Evolutionary conservation across 305 asterid genomes (phyloP).

Genomic region (Fraxinus latifolia): DNA sequence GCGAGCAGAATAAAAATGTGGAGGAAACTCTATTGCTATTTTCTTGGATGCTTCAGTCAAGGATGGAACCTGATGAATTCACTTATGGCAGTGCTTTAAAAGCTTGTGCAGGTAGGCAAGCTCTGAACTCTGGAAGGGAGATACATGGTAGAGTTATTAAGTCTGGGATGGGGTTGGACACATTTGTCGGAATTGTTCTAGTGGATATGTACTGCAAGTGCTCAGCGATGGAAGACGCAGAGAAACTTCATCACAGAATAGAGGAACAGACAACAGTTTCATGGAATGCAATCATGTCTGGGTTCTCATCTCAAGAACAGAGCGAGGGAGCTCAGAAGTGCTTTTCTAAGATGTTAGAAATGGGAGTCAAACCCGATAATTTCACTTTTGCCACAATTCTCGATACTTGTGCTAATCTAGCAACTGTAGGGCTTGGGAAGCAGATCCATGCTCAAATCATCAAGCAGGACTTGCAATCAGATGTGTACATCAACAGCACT

Average conservation of each 20-base stretch:
- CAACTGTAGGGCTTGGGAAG: conserved; percentile 72
- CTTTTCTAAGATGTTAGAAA: conserved; percentile 63
- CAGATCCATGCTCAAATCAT: conserved; percentile 83
- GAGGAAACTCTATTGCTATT: conserved; percentile 49
- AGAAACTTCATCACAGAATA: conserved; percentile 63
- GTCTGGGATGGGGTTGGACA: conserved; percentile 66
- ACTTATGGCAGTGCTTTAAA: conserved; percentile 82
- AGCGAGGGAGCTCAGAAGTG: conserved; percentile 71
- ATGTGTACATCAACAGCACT: conserved; percentile 70
- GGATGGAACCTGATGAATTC: conserved; percentile 82
- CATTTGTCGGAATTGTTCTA: conserved; percentile 76
- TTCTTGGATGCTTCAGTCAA: conserved; percentile 52
- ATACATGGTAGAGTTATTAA: conserved; percentile 67
- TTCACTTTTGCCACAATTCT: conserved; percentile 85
- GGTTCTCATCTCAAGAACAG: conserved; percentile 61
- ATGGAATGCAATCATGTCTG: conserved; percentile 89
- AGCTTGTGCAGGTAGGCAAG: conserved; percentile 77
- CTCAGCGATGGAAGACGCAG: conserved; percentile 71
- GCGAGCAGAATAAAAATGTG: conserved; percentile 66
- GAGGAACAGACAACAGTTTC: conserved; percentile 56
- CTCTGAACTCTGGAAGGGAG: conserved; percentile 54
- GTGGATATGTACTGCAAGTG: conserved; percentile 91
- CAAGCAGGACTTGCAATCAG: conserved; percentile 73
- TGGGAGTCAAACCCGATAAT: conserved; percentile 65
- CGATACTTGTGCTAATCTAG: conserved; percentile 76